These are phyloP conservation scores for Neospora caninum DNA, from an alignment of 169 alveolate species.

Conservation along the genomic window DNA sequence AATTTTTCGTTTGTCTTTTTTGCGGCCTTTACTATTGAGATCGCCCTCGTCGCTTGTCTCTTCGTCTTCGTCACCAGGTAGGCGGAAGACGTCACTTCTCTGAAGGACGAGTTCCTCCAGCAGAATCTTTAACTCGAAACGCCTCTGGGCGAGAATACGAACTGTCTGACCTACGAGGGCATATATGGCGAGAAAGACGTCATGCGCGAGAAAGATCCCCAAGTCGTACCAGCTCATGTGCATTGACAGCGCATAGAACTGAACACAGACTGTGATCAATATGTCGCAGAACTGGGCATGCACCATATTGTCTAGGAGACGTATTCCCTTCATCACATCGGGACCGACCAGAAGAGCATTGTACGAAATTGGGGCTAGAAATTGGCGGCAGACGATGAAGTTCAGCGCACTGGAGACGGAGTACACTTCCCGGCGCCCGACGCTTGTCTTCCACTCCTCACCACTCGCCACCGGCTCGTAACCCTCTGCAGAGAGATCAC, in stretches of 20 bases:
- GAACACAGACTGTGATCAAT: background rate
- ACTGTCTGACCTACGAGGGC: constrained; percentile 64
- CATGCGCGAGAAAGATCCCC: constrained; percentile 68
- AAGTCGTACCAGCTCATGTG: constrained; percentile 70
- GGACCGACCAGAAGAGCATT: constrained; percentile 72
- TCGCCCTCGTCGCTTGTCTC: background rate
- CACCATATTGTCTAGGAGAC: constrained; percentile 62
- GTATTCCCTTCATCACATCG: constrained; percentile 68
- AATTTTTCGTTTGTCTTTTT: background rate
- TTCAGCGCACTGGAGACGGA: constrained; percentile 11
- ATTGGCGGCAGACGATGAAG: constrained; percentile 67
- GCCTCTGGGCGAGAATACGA: constrained; percentile 67
- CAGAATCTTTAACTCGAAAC: constrained; percentile 68
- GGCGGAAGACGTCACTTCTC: constrained; percentile 19
- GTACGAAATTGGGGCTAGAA: constrained; percentile 69
- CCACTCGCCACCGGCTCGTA: background rate
- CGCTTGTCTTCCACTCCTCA: background rate
- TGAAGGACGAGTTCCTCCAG: constrained; percentile 57
- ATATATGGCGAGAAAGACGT: constrained; percentile 52
- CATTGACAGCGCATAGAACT: constrained; percentile 58
- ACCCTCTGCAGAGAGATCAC: background rate
- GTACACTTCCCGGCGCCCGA: background rate
- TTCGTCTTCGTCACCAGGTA: background rate
- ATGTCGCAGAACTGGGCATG: constrained; percentile 62
- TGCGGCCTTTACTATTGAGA: background rate